Evolutionary conservation across 1,284 basidiomycete species (phyloP), one percentile per base, ranked within the genome.

Genomic region (Heliocybe sulcata): DNA sequence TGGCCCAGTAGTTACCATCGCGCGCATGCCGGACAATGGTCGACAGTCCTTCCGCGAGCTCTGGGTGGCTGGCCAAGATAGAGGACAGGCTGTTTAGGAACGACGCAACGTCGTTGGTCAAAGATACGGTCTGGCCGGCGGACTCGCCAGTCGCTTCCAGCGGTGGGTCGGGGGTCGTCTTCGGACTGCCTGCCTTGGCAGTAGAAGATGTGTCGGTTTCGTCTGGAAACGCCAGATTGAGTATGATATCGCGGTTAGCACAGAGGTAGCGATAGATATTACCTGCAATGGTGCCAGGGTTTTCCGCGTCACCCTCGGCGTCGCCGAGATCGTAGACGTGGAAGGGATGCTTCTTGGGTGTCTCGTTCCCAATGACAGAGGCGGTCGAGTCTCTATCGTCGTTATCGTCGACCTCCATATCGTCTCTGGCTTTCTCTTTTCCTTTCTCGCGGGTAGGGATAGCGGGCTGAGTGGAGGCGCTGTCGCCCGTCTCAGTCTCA

Each of bases 1-100:
- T 65, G 45, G 71, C 66, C 86, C 85, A 90, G 63, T 90, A 90
- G 14, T 74, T 70, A 20, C 87, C 87, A 53, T 73, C 79, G 2
- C 77, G 72, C 8, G 83, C 72, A 60, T 89, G 87, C 53, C 72
- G 71, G 35, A 83, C 64, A 45, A 90, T 78, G 61, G 79, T 83
- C 53, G 79, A 81, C 54, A 90, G 63, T 35, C 77, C 77, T 57
- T 86, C 83, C 1, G 83, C 79, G 11, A 90, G 67, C 60, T 90
- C 87, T 2, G 88, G 88, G 61, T 90, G 85, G 8, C 77, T 67
- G 0, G 77, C 69, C 49, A 90, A 68, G 23, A 82, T 73, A 20
- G 64, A 69, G 33, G 76, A 78, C 53, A 89, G 64, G 1, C 74
- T 74, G 48, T 73, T 74, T 55, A 90, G 68, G 27, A 90, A 71